Percentiles rank a stretch among this genome's conserved stretches.
Conservation (phyloP, 768 basidiomycete genomes). For the Russula sp. region DNA sequence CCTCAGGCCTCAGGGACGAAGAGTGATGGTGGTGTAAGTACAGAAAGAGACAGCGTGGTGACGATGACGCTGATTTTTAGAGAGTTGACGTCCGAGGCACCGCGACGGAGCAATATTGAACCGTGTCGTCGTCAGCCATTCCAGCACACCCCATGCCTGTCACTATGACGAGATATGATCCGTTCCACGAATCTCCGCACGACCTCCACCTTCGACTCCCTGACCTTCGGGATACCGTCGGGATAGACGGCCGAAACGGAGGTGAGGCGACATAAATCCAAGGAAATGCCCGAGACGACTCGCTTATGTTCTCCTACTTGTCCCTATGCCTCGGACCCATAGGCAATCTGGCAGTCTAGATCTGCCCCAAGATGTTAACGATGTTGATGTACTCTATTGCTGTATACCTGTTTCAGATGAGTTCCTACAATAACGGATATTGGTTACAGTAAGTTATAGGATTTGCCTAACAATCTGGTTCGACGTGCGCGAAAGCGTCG, state of each 20-base stretch:
- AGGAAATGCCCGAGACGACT: no score
- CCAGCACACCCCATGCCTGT: background rate
- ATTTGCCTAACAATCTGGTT: no score
- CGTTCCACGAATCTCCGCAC: constrained; percentile 68
- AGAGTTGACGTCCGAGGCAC: constrained; percentile 13
- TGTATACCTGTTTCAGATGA: no score
- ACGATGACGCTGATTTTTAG: background rate
- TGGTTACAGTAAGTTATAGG: no score
- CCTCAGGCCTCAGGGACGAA: background rate
- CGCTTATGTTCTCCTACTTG: no score
- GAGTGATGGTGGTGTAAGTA: constrained; percentile 2
- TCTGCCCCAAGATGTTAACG: no score
- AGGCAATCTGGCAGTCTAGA: no score
- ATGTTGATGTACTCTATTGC: no score
- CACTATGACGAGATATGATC: constrained; percentile 39
- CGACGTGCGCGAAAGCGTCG: no score
- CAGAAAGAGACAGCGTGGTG: background rate
- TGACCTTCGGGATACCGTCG: constrained; percentile 76
- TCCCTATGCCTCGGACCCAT: no score
- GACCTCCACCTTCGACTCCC: constrained; percentile 64
- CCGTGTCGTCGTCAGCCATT: background rate
- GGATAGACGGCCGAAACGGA: constrained; percentile 35
- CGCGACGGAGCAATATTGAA: background rate
- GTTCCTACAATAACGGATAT: no score
- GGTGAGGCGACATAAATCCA: no score